These are phyloP conservation scores for Nasturtium officinale DNA, from an alignment of 345 rosid genomes.

Conservation along the genomic window DNA sequence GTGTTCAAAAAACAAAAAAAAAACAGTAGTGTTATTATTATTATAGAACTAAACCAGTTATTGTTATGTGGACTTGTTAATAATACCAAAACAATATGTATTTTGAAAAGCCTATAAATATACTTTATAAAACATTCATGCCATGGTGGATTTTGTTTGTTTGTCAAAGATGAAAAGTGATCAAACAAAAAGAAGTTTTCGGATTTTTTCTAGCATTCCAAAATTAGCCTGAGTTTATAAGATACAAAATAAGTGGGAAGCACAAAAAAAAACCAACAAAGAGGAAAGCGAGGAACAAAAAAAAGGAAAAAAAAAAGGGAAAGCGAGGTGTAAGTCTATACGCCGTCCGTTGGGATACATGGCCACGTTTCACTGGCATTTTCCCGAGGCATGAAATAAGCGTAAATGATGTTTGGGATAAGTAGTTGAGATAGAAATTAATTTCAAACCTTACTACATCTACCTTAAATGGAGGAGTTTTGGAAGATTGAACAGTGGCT, in stretches of 20 bases:
- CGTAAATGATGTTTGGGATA: not conserved
- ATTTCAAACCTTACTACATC: not conserved
- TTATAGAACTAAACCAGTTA: not conserved
- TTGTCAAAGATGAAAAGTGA: slow-evolving; percentile 66
- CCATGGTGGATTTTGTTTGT: not conserved
- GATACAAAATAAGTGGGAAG: not conserved
- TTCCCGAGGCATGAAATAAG: no score
- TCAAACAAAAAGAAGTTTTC: slow-evolving; percentile 14
- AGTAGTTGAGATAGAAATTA: no score
- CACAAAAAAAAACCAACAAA: no score
- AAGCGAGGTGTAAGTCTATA: not conserved
- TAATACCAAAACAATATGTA: not conserved
- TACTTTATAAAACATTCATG: not conserved
- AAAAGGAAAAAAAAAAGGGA: no score
- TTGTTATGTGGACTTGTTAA: not conserved
- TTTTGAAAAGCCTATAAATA: not conserved
- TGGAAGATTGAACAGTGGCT: not conserved
- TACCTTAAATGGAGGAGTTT: not conserved
- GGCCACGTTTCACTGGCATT: not conserved
- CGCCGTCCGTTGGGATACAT: not conserved
- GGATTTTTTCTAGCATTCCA: no score
- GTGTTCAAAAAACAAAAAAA: not conserved
- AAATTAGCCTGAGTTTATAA: not conserved
- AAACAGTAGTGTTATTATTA: not conserved
- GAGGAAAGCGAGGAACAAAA: no score